Evolutionary conservation across 495 filamentous ascomycete genomes (phyloP).

Genomic region (Letharia columbiana): DNA sequence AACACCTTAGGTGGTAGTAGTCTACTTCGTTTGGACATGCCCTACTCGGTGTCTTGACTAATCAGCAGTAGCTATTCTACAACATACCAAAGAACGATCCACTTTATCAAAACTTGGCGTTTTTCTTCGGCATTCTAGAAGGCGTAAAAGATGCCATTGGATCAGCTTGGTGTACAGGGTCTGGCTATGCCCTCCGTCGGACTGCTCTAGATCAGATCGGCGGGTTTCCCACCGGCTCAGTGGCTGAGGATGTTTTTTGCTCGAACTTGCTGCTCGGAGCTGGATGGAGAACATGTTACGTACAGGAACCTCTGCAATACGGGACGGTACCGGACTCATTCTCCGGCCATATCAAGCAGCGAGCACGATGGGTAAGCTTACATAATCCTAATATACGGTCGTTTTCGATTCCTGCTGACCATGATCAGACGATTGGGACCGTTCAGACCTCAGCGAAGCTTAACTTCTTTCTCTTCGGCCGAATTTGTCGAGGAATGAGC

Average conservation of each 20-base stretch:
- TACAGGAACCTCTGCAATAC: conserved; percentile 45
- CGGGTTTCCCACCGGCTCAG: conserved; percentile 40
- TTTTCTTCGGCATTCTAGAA: conserved; percentile 43
- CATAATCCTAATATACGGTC: background rate
- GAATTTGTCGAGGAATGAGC: background rate
- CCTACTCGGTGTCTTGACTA: background rate
- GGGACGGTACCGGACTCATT: conserved; percentile 44
- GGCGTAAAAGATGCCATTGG: conserved; percentile 43
- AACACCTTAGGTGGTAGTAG: background rate
- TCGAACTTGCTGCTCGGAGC: conserved; percentile 40
- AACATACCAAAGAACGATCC: conserved; percentile 44
- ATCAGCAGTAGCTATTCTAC: conserved; percentile 37
- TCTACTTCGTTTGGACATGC: background rate
- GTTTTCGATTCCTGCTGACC: background rate
- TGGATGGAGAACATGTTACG: conserved; percentile 45
- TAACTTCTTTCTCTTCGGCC: conserved; percentile 5
- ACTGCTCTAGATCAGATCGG: conserved; percentile 44
- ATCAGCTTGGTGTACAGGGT: conserved; percentile 46
- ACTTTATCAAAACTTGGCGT: conserved; percentile 40
- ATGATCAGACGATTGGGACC: conserved; percentile 10
- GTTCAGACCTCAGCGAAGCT: conserved; percentile 6
- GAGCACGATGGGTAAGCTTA: conserved; percentile 38
- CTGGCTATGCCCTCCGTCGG: conserved; percentile 43
- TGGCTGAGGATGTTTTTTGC: conserved; percentile 45
- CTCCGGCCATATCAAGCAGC: conserved; percentile 43